Conservation (phyloP, 2,329 filamentous ascomycete species). For the Claviceps arundinis region DNA sequence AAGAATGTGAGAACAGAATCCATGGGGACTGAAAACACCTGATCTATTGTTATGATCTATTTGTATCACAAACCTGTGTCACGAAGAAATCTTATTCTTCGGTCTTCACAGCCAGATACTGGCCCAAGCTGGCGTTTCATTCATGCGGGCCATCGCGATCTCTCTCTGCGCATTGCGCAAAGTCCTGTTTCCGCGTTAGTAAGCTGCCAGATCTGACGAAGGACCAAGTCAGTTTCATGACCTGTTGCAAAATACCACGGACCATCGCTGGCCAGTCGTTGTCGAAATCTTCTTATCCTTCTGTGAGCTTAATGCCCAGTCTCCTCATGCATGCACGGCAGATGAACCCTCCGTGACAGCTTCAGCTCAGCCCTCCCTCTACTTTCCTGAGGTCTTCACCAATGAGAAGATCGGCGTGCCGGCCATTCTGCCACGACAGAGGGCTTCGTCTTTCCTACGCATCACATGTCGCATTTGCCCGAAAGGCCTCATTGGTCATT, state of each 20-base stretch:
- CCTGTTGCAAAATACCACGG: background rate
- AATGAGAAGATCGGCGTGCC: background rate
- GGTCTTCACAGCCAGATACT: background rate
- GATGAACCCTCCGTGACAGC: background rate
- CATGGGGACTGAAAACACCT: background rate
- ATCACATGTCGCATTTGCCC: background rate
- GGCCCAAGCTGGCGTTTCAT: background rate
- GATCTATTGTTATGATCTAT: background rate
- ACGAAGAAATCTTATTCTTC: background rate
- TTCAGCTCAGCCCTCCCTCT: background rate
- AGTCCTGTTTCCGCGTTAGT: background rate
- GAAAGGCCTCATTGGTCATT: background rate
- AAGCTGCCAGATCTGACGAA: background rate
- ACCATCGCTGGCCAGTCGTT: background rate
- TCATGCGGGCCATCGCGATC: slow-evolving; percentile 6
- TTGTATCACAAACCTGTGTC: background rate
- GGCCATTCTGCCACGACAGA: background rate
- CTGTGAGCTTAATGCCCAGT: background rate
- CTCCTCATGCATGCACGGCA: background rate
- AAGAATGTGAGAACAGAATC: background rate
- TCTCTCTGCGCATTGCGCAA: background rate
- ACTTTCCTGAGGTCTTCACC: background rate
- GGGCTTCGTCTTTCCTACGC: background rate
- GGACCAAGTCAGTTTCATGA: background rate
- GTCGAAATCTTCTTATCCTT: no score